A percentile compares a stretch with the other conserved stretches of the same genome.
phyloP scores from a whole-genome alignment of 1,284 basidiomycete species.

The Microbotryum saponariae region DNA sequence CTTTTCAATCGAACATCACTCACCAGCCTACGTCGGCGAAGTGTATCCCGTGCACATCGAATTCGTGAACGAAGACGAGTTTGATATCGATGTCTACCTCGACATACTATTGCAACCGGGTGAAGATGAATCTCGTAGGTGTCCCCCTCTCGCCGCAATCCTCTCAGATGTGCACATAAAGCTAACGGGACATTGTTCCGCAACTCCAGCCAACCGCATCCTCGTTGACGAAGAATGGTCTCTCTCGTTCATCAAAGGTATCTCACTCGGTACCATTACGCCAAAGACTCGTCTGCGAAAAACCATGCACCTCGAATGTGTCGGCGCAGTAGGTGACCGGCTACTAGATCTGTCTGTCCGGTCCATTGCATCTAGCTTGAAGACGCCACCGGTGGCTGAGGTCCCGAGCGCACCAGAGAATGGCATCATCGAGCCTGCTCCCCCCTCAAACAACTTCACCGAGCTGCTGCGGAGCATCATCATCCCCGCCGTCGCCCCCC shows the following conservation, averaged over 20 bases:
- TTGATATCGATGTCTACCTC: constrained; percentile 57
- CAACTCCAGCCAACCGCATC: constrained; percentile 10
- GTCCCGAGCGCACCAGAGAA: constrained; percentile 6
- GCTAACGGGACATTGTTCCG: background rate
- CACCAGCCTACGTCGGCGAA: constrained; percentile 69
- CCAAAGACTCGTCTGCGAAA: constrained; percentile 54
- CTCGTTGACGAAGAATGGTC: constrained; percentile 46
- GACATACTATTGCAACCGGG: constrained; percentile 70
- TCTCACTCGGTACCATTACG: constrained; percentile 55
- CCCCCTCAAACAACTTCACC: constrained; percentile 7
- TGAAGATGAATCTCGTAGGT: constrained; percentile 65
- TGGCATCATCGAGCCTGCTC: constrained; percentile 20
- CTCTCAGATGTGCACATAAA: background rate
- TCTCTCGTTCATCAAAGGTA: constrained; percentile 61
- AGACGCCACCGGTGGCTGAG: background rate
- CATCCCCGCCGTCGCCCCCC: constrained; percentile 53
- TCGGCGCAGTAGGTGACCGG: constrained; percentile 57
- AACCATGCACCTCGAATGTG: constrained; percentile 54
- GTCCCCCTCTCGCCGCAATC: background rate
- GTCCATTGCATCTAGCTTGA: constrained; percentile 42
- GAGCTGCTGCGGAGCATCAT: constrained; percentile 59
- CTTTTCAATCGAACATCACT: constrained; percentile 52
- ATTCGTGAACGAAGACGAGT: constrained; percentile 60
- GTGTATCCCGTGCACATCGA: constrained; percentile 60
- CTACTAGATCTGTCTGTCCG: constrained; percentile 67